These are phyloP conservation scores for Withania somnifera DNA, from an alignment of 305 asterid genomes.

Conservation along the genomic window DNA sequence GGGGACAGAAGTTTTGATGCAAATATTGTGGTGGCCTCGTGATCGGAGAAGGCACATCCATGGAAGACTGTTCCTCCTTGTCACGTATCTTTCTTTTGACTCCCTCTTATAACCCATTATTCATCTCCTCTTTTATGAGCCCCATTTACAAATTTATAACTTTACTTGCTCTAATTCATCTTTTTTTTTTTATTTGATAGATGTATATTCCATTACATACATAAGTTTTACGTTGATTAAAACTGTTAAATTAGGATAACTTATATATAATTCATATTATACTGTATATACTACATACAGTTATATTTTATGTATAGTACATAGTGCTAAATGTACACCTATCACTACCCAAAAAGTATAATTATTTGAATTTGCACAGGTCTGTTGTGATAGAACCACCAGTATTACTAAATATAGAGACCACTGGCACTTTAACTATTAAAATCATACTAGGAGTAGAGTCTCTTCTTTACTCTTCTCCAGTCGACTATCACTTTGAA, in stretches of 20 bases:
- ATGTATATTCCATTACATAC: too few relatives aligned
- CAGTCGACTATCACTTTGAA: not conserved
- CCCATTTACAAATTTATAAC: too few relatives aligned
- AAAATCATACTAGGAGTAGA: not conserved
- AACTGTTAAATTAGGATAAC: too few relatives aligned
- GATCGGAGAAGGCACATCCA: conserved; percentile 73
- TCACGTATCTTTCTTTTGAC: conserved; percentile 71
- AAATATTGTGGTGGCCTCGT: conserved; percentile 54
- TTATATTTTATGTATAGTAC: not conserved
- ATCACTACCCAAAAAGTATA: not conserved
- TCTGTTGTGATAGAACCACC: not conserved
- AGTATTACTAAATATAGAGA: not conserved
- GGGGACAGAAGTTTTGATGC: conserved; percentile 28
- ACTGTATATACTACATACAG: not conserved
- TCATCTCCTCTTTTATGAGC: not conserved
- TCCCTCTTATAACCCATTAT: conserved; percentile 26
- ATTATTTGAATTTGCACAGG: not conserved
- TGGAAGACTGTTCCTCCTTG: conserved; percentile 58
- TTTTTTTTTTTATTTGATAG: too few relatives aligned
- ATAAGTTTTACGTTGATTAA: too few relatives aligned
- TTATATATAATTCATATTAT: too few relatives aligned
- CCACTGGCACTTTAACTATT: not conserved
- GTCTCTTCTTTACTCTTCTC: conserved; percentile 1
- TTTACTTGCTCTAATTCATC: too few relatives aligned
- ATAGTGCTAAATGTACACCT: not conserved